Percentiles rank a stretch among this genome's conserved stretches.
phyloP scores from a whole-genome alignment of 371 early-diverging fungal genomes.

The Umbelopsis sp. region DNA sequence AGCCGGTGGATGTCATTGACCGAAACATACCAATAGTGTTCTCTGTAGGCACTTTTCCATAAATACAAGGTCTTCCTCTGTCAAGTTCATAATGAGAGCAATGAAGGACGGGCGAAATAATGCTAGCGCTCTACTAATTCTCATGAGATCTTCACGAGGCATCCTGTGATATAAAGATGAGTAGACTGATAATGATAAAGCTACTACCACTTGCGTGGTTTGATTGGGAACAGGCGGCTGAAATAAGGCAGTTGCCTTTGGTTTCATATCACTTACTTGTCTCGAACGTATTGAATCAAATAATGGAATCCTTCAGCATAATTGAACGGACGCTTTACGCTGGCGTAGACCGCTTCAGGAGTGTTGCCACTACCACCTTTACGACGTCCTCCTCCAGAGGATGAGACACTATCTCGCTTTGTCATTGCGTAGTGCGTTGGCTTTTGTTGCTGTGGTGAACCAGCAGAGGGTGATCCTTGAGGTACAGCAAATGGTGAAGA shows the following conservation, averaged over 20 bases:
- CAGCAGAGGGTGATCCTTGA: conserved; percentile 11
- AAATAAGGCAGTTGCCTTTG: not conserved
- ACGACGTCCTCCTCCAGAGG: conserved; percentile 19
- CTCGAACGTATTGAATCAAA: conserved; percentile 75
- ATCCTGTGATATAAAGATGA: conserved; percentile 52
- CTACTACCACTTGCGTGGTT: no score
- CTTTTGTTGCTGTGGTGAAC: conserved; percentile 12
- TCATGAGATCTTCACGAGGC: conserved; percentile 83
- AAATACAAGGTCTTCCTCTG: conserved; percentile 89
- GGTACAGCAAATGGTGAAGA: conserved; percentile 15
- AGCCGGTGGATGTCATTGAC: no score
- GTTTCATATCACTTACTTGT: conserved; percentile 49
- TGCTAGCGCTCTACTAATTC: conserved; percentile 85
- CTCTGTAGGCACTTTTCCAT: conserved; percentile 94
- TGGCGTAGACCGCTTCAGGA: conserved; percentile 68
- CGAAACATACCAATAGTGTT: conserved; percentile 67
- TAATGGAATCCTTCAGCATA: conserved; percentile 92
- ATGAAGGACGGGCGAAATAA: conserved; percentile 92
- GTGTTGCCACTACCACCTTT: conserved; percentile 32
- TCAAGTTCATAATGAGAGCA: conserved; percentile 88
- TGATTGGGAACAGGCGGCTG: no score
- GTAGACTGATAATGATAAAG: no score
- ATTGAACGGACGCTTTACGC: conserved; percentile 78
- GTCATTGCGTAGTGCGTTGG: conserved; percentile 10
- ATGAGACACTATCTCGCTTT: conserved; percentile 27